A percentile compares a stretch with the other conserved stretches of the same genome.
phyloP scores from a whole-genome alignment of 2,329 filamentous ascomycete genomes.

The Botrytis hyacinthi region DNA sequence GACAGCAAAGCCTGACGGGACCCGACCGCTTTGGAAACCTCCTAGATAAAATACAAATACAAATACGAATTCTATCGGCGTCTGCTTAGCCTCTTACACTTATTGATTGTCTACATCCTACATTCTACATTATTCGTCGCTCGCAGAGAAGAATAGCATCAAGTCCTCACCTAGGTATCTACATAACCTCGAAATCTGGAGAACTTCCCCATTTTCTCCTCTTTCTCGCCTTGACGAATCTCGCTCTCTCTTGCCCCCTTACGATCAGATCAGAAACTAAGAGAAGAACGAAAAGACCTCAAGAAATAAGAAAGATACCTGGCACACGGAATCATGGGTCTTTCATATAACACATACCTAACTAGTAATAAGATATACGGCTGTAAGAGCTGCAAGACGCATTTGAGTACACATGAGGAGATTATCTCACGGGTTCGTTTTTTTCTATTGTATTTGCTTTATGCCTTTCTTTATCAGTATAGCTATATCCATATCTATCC shows the following conservation, averaged over 20 bases:
- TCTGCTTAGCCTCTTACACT: background rate
- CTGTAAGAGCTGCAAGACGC: constrained; percentile 92
- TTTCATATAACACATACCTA: constrained; percentile 89
- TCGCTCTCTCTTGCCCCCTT: background rate
- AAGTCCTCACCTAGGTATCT: background rate
- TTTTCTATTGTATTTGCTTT: background rate
- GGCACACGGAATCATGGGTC: constrained; percentile 60
- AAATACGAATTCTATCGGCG: background rate
- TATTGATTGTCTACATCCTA: too few relatives aligned
- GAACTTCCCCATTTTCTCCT: background rate
- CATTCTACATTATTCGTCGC: background rate
- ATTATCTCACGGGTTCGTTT: constrained; percentile 83
- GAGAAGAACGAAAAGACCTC: background rate
- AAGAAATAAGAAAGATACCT: background rate
- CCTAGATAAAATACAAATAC: background rate
- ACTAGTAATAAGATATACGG: constrained; percentile 85
- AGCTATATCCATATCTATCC: background rate
- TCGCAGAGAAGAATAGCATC: background rate
- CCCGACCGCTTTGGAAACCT: background rate
- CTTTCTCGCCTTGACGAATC: background rate
- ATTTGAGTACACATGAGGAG: constrained; percentile 91
- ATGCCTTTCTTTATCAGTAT: background rate
- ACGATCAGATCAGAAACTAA: background rate
- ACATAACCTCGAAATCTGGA: background rate
- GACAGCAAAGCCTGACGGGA: background rate